Evolutionary conservation across 2,329 filamentous ascomycete genomes (phyloP), one percentile per base, ranked within the genome.

Genomic region (Arachnomyces sp.): DNA sequence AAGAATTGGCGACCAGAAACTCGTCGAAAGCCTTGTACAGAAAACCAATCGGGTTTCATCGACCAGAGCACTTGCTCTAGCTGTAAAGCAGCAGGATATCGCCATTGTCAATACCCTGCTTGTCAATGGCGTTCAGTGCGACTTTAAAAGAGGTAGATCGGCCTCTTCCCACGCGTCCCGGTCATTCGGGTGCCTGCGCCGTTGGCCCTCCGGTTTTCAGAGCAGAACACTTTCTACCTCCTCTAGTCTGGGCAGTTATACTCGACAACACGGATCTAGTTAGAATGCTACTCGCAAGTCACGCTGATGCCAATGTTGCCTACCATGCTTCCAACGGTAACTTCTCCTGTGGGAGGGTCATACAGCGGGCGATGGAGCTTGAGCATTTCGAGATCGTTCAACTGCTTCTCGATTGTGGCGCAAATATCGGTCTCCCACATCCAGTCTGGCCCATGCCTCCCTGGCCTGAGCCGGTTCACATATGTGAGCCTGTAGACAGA

Each of bases 91-190:
- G 36, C 43, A 45, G 39, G 35, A 49, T 36, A 43, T 13, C 32
- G 25, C 39, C 31, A 43, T 49, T 34, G 43, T 46, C 36, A 46
- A 48, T 31, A 34, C 44, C 32, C 36, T 49, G 34, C 37, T 49
- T 30, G 43, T 28, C 20, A 46, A 44, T 34, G 43, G 43, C 16
- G 47, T 44, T 38, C 36, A 38, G 28, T 46, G 47, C 36, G 36
- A 48, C 38, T 51, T 51, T 42, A 38, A 50, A n/a, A 44, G 46
- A 51, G 37, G 39, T 33, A 28, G 47, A 51, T 40, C 44, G 44
- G 42, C 43, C 48, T 30, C 34, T 43, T 34, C 43, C 43, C 12
- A 28, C 20, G 11, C 5, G 34, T 43, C 41, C 37, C 28, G 34
- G 15, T 36, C 25, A 32, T 40, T 29, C 34, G 18, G 17, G 34